phyloP scores from a whole-genome alignment of 2,329 filamentous ascomycete genomes.

The Biscogniauxia marginata region DNA sequence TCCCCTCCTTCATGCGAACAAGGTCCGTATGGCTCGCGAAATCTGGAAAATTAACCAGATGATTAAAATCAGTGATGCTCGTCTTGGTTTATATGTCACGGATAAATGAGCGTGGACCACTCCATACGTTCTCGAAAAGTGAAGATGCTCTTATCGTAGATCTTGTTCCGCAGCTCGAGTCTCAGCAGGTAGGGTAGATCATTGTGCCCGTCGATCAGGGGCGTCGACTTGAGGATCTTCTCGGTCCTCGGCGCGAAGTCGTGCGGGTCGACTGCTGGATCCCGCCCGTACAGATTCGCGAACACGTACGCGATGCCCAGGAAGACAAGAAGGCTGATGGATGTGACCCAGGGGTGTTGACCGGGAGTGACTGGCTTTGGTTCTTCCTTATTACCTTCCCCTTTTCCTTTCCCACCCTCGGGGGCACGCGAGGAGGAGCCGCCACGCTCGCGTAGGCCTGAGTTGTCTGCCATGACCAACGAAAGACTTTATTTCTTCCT shows the following conservation, averaged over 20 bases:
- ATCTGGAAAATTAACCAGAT: slow-evolving; percentile 7
- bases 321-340: slow-evolving; percentile 6
- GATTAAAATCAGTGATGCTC: too few species aligned
- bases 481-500: too few species aligned
- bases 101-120: background rate
- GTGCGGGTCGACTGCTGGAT: slow-evolving; percentile 17
- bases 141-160: slow-evolving; percentile 14
- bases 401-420: background rate
- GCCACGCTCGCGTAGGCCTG: background rate
- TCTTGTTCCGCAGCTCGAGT: slow-evolving; percentile 23
- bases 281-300: slow-evolving; percentile 2
- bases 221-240: slow-evolving; percentile 18
- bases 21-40: slow-evolving; percentile 61
- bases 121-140: slow-evolving; percentile 8
- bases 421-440: background rate
- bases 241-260: slow-evolving; percentile 19
- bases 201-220: slow-evolving; percentile 26
- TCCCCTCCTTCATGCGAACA: slow-evolving; percentile 56
- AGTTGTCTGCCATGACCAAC: background rate
- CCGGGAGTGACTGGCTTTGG: slow-evolving; percentile 1
- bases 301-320: slow-evolving; percentile 4
- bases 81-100: background rate
- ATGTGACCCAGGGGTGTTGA: slow-evolving; percentile 4
- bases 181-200: slow-evolving; percentile 25
- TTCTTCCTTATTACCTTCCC: background rate